These are phyloP conservation scores for Leucogyrophana mollusca DNA, from an alignment of 768 basidiomycete genomes.

Conservation along the genomic window DNA sequence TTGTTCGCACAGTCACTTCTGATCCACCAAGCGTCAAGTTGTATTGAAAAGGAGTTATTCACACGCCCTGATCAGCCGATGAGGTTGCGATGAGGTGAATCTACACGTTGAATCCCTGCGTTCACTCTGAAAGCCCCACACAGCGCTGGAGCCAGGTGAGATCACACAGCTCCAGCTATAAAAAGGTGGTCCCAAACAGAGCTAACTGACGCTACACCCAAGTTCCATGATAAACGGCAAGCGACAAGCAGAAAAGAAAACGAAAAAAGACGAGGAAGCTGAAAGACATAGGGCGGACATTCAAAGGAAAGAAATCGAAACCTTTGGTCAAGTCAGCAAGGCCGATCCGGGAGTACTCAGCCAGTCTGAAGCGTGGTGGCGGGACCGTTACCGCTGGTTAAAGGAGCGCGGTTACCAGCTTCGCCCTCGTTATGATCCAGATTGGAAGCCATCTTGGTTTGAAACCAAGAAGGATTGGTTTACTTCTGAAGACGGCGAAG, in stretches of 20 bases:
- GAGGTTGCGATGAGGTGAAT: too few species aligned
- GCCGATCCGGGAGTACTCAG: not conserved
- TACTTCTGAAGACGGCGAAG: conserved; percentile 8
- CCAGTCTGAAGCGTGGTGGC: conserved; percentile 12
- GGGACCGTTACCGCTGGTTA: conserved; percentile 29
- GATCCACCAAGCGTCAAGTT: too few species aligned
- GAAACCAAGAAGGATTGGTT: conserved; percentile 1
- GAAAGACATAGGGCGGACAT: not conserved
- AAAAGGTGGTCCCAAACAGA: too few species aligned
- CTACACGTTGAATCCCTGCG: too few species aligned
- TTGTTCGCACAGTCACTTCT: too few species aligned
- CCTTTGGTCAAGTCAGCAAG: not conserved
- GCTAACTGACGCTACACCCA: too few species aligned
- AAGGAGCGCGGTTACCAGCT: conserved; percentile 30
- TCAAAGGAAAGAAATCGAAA: not conserved
- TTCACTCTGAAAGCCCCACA: too few species aligned
- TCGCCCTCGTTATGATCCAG: conserved; percentile 30
- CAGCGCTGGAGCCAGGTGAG: too few species aligned
- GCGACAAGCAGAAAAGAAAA: not conserved
- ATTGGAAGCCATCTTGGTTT: conserved; percentile 36
- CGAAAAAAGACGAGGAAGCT: not conserved
- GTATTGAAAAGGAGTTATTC: too few species aligned
- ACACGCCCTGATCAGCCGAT: too few species aligned
- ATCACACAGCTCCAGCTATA: too few species aligned
- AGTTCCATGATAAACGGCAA: not conserved